phyloP scores from a whole-genome alignment of 305 asterid species.

The Salvia sclarea region DNA sequence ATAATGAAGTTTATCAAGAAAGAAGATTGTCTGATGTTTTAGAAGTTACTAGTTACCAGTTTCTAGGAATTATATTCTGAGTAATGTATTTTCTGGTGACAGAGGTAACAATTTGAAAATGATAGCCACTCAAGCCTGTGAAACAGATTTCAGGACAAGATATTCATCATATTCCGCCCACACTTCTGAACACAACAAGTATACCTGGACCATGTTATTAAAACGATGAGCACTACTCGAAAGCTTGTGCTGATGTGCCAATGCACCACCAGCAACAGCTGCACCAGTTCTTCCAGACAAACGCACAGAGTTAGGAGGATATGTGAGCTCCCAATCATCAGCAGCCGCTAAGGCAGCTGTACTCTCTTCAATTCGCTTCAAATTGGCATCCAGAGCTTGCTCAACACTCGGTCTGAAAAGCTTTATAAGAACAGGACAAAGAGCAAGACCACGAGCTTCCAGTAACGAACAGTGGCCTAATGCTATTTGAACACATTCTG shows the following conservation, averaged over 20 bases:
- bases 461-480: slow-evolving; percentile 91
- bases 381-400: slow-evolving; percentile 95
- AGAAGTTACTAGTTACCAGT: slow-evolving; percentile 11
- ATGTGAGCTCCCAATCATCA: slow-evolving; percentile 92
- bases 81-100: slow-evolving; percentile 19
- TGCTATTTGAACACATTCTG: slow-evolving; percentile 99
- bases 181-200: slow-evolving; percentile 8
- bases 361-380: slow-evolving; percentile 96
- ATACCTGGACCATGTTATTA: slow-evolving; percentile 93
- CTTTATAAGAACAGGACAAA: slow-evolving; percentile 88
- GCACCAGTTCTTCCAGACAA: slow-evolving; percentile 66
- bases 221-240: slow-evolving; percentile 98
- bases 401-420: slow-evolving; percentile 96
- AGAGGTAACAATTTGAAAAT: slow-evolving; percentile 21
- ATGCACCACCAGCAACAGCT: slow-evolving; percentile 48
- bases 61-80: slow-evolving; percentile 17
- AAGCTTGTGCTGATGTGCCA: slow-evolving; percentile 74
- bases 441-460: slow-evolving; percentile 96
- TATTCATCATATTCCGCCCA: slow-evolving; percentile 9
- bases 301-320: slow-evolving; percentile 69
- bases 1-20: neutral
- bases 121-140: slow-evolving; percentile 20
- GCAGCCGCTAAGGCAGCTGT: slow-evolving; percentile 98
- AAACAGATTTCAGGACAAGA: slow-evolving; percentile 26
- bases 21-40: slow-evolving; percentile 17